A percentile compares a stretch with the other conserved stretches of the same genome.
Conservation (phyloP, 2,329 filamentous ascomycete species). For the Phialophora chinensis region DNA sequence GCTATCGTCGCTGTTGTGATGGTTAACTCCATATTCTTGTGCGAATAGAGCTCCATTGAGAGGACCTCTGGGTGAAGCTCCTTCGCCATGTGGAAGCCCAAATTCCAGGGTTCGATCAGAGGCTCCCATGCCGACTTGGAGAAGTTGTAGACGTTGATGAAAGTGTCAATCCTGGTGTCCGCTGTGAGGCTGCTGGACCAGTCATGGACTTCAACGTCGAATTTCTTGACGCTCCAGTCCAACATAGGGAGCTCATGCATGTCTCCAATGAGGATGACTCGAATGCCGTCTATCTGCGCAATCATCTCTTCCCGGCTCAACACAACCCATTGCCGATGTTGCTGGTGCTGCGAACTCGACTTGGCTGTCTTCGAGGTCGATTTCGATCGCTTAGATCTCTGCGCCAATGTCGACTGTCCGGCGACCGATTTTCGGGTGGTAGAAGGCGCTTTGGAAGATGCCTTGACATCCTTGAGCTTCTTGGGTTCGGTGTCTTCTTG, state of each 20-base stretch:
- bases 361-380: constrained; percentile 51
- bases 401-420: constrained; percentile 52
- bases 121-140: constrained; percentile 99
- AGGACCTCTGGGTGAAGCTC: constrained; percentile 76
- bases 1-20: constrained; percentile 93
- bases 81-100: constrained; percentile 87
- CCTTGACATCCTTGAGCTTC: constrained; percentile 54
- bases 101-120: constrained; percentile 90
- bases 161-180: constrained; percentile 88
- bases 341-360: constrained; percentile 35
- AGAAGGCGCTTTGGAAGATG: constrained; percentile 44
- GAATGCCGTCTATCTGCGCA: constrained; percentile 84
- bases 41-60: constrained; percentile 83
- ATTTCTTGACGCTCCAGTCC: constrained; percentile 90
- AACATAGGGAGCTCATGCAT: constrained; percentile 93
- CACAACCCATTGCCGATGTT: constrained; percentile 57
- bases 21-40: constrained; percentile 89
- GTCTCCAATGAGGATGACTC: constrained; percentile 93
- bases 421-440: constrained; percentile 57
- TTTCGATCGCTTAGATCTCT: constrained; percentile 54
- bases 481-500: constrained; percentile 61
- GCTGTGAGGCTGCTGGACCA: constrained; percentile 90
- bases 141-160: constrained; percentile 98
- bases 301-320: constrained; percentile 79
- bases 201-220: constrained; percentile 81